phyloP scores from a whole-genome alignment of 1,139 yeast genomes.

The Geotrichum candidum region DNA sequence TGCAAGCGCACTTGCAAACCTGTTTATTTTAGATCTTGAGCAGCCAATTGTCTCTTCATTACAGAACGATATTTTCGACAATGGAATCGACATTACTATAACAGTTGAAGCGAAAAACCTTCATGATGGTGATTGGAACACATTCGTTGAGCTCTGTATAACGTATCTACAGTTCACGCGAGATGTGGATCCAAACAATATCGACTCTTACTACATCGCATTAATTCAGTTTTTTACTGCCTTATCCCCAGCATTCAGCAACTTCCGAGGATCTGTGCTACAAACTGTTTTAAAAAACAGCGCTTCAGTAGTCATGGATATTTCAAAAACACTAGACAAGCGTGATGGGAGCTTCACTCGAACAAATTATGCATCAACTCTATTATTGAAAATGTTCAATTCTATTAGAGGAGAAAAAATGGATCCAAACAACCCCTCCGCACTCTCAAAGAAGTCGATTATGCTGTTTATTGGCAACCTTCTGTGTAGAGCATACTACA shows the following conservation, averaged over 20 bases:
- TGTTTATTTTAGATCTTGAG: constrained; percentile 28
- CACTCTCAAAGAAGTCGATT: constrained; percentile 42
- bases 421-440: constrained; percentile 23
- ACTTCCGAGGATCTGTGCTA: constrained; percentile 48
- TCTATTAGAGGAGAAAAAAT: constrained; percentile 54
- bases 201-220: constrained; percentile 53
- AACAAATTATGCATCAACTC: constrained; percentile 50
- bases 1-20: constrained; percentile 20
- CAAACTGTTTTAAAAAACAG: constrained; percentile 42
- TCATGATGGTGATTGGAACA: constrained; percentile 44
- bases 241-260: constrained; percentile 54
- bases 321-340: constrained; percentile 47
- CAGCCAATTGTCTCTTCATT: constrained; percentile 32
- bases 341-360: constrained; percentile 40
- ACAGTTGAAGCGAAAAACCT: constrained; percentile 38
- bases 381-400: constrained; percentile 57
- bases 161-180: constrained; percentile 49
- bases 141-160: constrained; percentile 47
- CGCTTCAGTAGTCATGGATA: constrained; percentile 43
- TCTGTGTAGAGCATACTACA: constrained; percentile 59
- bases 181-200: constrained; percentile 56
- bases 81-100: constrained; percentile 24
- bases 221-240: constrained; percentile 49
- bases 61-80: constrained; percentile 31
- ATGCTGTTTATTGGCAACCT: constrained; percentile 52